Evolutionary conservation across 148 eudicot species (phyloP).

Genomic region (Chenopodium formosanum): DNA sequence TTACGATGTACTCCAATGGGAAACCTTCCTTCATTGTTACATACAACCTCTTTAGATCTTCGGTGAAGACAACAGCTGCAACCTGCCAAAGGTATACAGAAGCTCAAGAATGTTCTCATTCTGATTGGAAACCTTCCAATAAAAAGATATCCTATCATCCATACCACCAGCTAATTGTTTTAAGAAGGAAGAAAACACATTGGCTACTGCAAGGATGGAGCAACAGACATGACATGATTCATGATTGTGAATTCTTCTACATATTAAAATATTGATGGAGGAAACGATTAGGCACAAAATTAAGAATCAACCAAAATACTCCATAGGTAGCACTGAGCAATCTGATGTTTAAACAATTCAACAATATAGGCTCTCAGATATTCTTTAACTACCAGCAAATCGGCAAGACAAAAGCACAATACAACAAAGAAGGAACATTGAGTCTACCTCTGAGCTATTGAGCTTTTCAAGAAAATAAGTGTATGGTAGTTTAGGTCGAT

Average conservation of each 20-base stretch:
- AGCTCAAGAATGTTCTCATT: not conserved
- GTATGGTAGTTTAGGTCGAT: slow-evolving; percentile 94
- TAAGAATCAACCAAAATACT: not conserved
- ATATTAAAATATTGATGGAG: not conserved
- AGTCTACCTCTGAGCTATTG: slow-evolving; percentile 75
- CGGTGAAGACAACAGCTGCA: slow-evolving; percentile 91
- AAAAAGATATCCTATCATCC: not conserved
- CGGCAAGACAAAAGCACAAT: not conserved
- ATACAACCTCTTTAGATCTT: slow-evolving; percentile 78
- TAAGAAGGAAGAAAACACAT: not conserved
- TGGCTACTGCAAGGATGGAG: not conserved
- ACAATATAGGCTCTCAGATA: not conserved
- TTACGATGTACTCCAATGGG: slow-evolving; percentile 83
- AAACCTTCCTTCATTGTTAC: slow-evolving; percentile 97
- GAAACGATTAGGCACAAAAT: not conserved
- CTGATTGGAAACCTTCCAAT: not conserved
- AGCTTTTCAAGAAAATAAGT: slow-evolving; percentile 91
- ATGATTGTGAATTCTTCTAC: not conserved
- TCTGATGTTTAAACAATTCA: not conserved
- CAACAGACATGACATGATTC: not conserved
- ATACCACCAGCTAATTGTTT: not conserved
- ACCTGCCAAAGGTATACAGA: slow-evolving; percentile 47
- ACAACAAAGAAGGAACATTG: slow-evolving; percentile 4
- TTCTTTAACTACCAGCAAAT: not conserved
- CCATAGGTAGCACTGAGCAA: not conserved